Percentiles rank a stretch among this genome's conserved stretches.
Conservation (phyloP, 1,139 yeast genomes). For the Petasospora fabianii region DNA sequence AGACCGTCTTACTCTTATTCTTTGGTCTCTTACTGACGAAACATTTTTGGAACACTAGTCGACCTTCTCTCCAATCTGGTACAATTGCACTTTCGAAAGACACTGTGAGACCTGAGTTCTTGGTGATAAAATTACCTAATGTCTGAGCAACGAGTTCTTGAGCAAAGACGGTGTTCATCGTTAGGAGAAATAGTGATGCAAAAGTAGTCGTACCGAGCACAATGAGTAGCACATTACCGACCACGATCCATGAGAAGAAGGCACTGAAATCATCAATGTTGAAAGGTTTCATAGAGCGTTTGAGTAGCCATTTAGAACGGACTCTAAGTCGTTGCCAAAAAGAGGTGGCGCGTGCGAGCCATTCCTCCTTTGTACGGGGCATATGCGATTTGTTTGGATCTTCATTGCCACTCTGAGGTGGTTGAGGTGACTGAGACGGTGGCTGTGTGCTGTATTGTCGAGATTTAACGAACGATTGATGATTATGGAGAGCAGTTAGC, state of each 20-base stretch:
- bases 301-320: constrained; percentile 68
- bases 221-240: constrained; percentile 78
- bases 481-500: not conserved
- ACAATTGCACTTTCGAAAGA: constrained; percentile 92
- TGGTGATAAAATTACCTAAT: constrained; percentile 79
- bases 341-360: constrained; percentile 16
- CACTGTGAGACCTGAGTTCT: constrained; percentile 80
- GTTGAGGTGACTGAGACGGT: not conserved
- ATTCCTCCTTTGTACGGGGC: constrained; percentile 21
- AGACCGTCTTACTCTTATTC: constrained; percentile 35
- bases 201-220: constrained; percentile 89
- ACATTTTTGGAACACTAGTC: constrained; percentile 78
- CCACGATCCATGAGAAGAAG: constrained; percentile 82
- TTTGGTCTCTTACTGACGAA: constrained; percentile 83
- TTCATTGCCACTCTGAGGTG: not conserved
- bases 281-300: constrained; percentile 63
- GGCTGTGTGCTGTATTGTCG: not conserved
- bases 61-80: constrained; percentile 92
- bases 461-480: not conserved
- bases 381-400: too few relatives aligned
- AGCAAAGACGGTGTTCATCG: constrained; percentile 82
- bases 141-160: constrained; percentile 83
- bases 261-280: constrained; percentile 89
- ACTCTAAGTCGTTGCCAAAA: constrained; percentile 43
- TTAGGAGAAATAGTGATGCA: constrained; percentile 69